A percentile compares a stretch with the other conserved stretches of the same genome.
Evolutionary conservation across 257 asterid species (phyloP).

Genomic region (Paulownia fortunei): DNA sequence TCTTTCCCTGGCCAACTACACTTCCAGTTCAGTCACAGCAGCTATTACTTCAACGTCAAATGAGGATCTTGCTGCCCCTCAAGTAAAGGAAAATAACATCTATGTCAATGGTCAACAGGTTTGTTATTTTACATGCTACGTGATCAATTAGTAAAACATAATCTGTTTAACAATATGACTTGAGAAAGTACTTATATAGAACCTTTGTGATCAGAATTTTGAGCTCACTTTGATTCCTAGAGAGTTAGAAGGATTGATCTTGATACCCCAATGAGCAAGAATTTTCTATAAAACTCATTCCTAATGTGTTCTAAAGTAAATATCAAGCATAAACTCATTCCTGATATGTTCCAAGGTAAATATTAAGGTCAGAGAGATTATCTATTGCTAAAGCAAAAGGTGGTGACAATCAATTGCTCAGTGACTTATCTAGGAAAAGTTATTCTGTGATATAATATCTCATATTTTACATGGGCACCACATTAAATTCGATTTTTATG

Average conservation of each 20-base stretch:
- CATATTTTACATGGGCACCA: not conserved
- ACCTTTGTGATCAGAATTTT: not conserved
- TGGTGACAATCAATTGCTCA: not conserved
- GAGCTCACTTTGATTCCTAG: not conserved
- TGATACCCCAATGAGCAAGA: not conserved
- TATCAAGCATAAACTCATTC: not conserved
- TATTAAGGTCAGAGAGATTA: not conserved
- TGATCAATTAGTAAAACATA: not conserved
- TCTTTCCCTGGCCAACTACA: slow-evolving; percentile 45
- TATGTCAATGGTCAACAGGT: slow-evolving; percentile 59
- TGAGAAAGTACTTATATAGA: not conserved
- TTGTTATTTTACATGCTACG: slow-evolving; percentile 14
- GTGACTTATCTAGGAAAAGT: not conserved
- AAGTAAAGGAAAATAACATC: slow-evolving; percentile 49
- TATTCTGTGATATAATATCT: not conserved
- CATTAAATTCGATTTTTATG: not conserved
- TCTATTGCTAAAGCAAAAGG: not conserved
- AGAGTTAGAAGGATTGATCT: not conserved
- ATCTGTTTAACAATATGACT: not conserved
- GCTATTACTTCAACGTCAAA: slow-evolving; percentile 46
- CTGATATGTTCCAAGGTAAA: not conserved
- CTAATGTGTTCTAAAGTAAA: not conserved
- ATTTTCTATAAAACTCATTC: not conserved
- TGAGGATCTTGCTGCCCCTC: slow-evolving; percentile 53
- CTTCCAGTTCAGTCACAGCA: slow-evolving; percentile 43